These are phyloP conservation scores for Penicillium sp. DNA, from an alignment of 2,329 filamentous ascomycete species.

Conservation along the genomic window DNA sequence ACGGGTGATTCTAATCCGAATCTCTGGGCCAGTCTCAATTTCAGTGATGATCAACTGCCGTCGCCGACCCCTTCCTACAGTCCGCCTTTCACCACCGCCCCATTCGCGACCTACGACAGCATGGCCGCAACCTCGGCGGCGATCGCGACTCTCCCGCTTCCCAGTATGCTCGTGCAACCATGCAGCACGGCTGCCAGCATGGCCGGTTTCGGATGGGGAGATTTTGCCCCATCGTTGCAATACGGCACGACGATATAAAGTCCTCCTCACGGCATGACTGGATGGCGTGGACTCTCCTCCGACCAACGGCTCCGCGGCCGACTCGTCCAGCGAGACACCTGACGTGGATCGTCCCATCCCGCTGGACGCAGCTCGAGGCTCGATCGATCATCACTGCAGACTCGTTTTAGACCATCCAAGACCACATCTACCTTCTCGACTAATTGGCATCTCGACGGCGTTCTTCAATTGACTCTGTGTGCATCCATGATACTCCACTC, in stretches of 20 bases:
- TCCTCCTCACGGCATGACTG: constrained; percentile 28
- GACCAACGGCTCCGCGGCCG: constrained; percentile 8
- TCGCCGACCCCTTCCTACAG: constrained; percentile 77
- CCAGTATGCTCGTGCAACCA: constrained; percentile 76
- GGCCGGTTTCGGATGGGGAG: constrained; percentile 71
- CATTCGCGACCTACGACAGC: constrained; percentile 66
- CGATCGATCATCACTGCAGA: too few species aligned
- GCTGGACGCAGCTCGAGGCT: too few species aligned
- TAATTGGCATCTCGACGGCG: constrained; percentile 52
- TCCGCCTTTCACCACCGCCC: constrained; percentile 67
- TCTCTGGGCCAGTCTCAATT: constrained; percentile 72
- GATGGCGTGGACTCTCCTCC: constrained; percentile 22
- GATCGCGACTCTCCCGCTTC: constrained; percentile 70
- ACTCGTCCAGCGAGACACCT: constrained; percentile 5
- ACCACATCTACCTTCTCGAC: constrained; percentile 40
- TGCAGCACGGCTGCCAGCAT: constrained; percentile 75
- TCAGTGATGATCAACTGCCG: constrained; percentile 66
- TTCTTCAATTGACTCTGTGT: constrained; percentile 46
- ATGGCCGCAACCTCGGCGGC: constrained; percentile 68
- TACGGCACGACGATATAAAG: constrained; percentile 69
- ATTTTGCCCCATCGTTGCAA: constrained; percentile 54
- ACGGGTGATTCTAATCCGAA: constrained; percentile 66
- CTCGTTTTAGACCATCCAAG: too few species aligned
- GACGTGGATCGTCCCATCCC: constrained; percentile 18
- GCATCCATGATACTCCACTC: constrained; percentile 40